Evolutionary conservation across 306 rosid genomes (phyloP).

Genomic region (Hippophae tibetana): DNA sequence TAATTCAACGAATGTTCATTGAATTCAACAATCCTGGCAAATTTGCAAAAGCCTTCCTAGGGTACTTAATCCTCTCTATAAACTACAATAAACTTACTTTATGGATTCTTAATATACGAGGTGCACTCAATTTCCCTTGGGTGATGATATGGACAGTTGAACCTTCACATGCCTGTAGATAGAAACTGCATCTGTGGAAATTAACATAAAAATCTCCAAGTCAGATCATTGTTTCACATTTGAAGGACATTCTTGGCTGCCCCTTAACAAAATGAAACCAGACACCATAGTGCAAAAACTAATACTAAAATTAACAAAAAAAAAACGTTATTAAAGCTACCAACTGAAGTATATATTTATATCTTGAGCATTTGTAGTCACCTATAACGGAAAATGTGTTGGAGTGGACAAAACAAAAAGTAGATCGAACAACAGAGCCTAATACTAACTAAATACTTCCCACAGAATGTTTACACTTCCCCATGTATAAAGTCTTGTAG

Average conservation of each 20-base stretch:
- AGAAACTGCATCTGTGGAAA: conserved; percentile 82
- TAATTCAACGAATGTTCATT: background rate
- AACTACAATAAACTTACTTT: conserved; percentile 47
- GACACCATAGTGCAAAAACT: too few relatives aligned
- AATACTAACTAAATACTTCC: too few relatives aligned
- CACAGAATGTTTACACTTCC: too few relatives aligned
- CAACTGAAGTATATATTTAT: too few relatives aligned
- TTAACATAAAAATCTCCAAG: conserved; percentile 5
- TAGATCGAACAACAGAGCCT: too few relatives aligned
- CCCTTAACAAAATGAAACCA: conserved; percentile 6
- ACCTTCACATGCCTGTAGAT: conserved; percentile 92
- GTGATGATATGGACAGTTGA: conserved; percentile 79
- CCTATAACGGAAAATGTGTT: too few relatives aligned
- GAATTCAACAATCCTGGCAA: background rate
- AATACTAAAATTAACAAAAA: too few relatives aligned
- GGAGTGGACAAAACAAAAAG: too few relatives aligned
- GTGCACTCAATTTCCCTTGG: conserved; percentile 96
- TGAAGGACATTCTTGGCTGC: background rate
- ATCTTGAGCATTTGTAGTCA: too few relatives aligned
- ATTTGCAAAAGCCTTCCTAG: too few relatives aligned
- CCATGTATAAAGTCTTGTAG: too few relatives aligned
- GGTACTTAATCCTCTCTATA: background rate
- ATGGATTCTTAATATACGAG: conserved; percentile 89
- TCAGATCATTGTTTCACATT: background rate
- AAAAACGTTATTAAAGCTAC: too few relatives aligned